Conservation (phyloP, 352 stramenopile species). For the Globisporangium nodosum region DNA sequence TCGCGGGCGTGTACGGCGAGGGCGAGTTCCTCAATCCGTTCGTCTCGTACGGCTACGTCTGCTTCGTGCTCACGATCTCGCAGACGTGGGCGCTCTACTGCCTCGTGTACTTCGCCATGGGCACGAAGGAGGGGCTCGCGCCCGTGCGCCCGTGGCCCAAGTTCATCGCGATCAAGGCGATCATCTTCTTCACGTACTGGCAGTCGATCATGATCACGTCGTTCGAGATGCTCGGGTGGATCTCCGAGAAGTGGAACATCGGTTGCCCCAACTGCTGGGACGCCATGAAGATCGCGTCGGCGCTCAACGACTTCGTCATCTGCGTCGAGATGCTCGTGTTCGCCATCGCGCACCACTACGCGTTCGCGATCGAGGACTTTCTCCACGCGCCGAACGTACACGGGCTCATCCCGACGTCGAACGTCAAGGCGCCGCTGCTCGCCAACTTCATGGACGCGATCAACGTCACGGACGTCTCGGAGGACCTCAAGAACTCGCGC, state of each 20-base stretch:
- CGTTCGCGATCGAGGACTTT: slow-evolving; percentile 91
- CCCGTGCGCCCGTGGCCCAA: slow-evolving; percentile 90
- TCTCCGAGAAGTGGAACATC: slow-evolving; percentile 82
- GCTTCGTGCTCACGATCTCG: slow-evolving; percentile 84
- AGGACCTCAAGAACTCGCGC: slow-evolving; percentile 79
- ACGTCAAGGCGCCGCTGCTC: slow-evolving; percentile 80
- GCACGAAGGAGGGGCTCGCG: slow-evolving; percentile 85
- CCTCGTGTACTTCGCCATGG: slow-evolving; percentile 92
- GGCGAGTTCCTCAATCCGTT: slow-evolving; percentile 83
- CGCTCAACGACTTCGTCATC: slow-evolving; percentile 93
- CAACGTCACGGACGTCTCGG: slow-evolving; percentile 85
- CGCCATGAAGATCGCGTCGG: slow-evolving; percentile 83
- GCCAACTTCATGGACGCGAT: slow-evolving; percentile 89
- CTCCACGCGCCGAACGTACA: slow-evolving; percentile 29
- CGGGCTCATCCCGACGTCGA: slow-evolving; percentile 47
- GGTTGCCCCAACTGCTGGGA: slow-evolving; percentile 81
- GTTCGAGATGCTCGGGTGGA: slow-evolving; percentile 82
- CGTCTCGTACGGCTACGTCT: slow-evolving; percentile 86
- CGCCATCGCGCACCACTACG: slow-evolving; percentile 89
- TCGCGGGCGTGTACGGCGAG: slow-evolving; percentile 86
- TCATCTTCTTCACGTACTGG: slow-evolving; percentile 96
- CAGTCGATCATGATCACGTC: slow-evolving; percentile 90
- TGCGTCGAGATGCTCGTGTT: slow-evolving; percentile 94
- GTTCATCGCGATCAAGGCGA: slow-evolving; percentile 92
- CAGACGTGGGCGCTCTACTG: slow-evolving; percentile 94